A percentile compares a stretch with the other conserved stretches of the same genome.
phyloP scores from a whole-genome alignment of 768 basidiomycete species.

The Psilocybe azurescens region DNA sequence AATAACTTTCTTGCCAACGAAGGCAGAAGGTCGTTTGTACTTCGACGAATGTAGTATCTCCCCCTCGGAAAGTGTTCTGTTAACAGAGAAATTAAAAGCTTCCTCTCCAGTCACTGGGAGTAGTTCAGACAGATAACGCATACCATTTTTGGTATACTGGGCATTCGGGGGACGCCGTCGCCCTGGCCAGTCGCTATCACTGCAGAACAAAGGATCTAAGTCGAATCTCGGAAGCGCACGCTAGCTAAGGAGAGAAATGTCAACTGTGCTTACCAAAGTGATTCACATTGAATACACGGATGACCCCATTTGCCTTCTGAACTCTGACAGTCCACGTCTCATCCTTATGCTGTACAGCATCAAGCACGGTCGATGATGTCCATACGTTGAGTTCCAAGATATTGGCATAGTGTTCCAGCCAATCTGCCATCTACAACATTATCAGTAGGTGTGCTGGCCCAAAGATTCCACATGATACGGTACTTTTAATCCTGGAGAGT shows the following conservation, averaged over 20 bases:
- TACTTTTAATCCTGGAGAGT: slow-evolving; percentile 35
- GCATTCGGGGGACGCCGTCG: slow-evolving; percentile 1
- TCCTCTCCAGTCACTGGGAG: no score
- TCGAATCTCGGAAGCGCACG: background rate
- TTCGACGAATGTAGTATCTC: slow-evolving; percentile 61
- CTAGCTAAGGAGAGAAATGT: slow-evolving; percentile 38
- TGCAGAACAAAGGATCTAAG: background rate
- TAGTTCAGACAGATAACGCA: no score
- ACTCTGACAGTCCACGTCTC: slow-evolving; percentile 49
- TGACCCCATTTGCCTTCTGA: slow-evolving; percentile 36
- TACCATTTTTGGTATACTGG: background rate
- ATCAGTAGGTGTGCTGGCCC: slow-evolving; percentile 25
- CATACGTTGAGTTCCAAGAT: slow-evolving; percentile 55
- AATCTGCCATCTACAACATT: slow-evolving; percentile 32
- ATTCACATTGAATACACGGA: slow-evolving; percentile 47
- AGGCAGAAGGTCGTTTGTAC: slow-evolving; percentile 60
- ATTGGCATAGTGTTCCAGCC: slow-evolving; percentile 38
- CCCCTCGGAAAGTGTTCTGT: slow-evolving; percentile 65
- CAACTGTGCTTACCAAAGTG: slow-evolving; percentile 45
- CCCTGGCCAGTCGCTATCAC: background rate
- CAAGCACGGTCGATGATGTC: slow-evolving; percentile 43
- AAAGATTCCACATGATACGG: background rate
- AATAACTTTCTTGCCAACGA: slow-evolving; percentile 71
- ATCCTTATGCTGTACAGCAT: slow-evolving; percentile 36
- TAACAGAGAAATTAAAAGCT: no score